These are phyloP conservation scores for Calonectria pteridis DNA, from an alignment of 2,329 filamentous ascomycete species.

Conservation along the genomic window DNA sequence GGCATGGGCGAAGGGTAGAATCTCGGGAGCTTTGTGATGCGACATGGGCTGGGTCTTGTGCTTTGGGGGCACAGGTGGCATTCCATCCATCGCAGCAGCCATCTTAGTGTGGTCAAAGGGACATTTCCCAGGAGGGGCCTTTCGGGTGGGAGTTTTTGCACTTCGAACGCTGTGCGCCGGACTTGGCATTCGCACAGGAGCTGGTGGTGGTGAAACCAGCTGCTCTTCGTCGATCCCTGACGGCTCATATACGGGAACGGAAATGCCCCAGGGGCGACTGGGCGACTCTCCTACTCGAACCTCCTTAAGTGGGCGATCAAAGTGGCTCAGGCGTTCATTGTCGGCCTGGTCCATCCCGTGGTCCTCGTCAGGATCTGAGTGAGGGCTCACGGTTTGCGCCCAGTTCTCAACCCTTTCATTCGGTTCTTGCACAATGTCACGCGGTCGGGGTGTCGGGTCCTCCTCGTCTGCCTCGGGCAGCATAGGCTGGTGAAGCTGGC, in stretches of 20 bases:
- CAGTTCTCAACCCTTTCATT: conserved; percentile 85
- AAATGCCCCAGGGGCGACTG: conserved; percentile 92
- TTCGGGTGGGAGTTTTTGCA: conserved; percentile 42
- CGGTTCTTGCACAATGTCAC: conserved; percentile 64
- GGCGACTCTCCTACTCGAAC: conserved; percentile 94
- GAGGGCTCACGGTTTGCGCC: conserved; percentile 81
- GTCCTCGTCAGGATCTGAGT: conserved; percentile 50
- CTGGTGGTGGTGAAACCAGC: conserved; percentile 68
- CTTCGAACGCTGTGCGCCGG: conserved; percentile 45
- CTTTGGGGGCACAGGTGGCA: conserved; percentile 33
- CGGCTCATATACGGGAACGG: conserved; percentile 73
- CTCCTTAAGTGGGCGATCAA: conserved; percentile 88
- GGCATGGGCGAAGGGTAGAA: conserved; percentile 32
- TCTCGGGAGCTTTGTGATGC: conserved; percentile 26
- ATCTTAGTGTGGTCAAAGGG: conserved; percentile 69
- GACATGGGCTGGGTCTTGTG: conserved; percentile 25
- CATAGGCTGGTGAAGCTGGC: conserved; percentile 89
- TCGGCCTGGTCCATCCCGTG: conserved; percentile 52
- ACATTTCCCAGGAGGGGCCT: conserved; percentile 61
- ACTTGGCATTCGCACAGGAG: conserved; percentile 65
- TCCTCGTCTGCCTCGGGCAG: conserved; percentile 71
- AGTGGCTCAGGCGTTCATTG: conserved; percentile 76
- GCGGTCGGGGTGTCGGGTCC: conserved; percentile 54
- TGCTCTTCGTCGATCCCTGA: conserved; percentile 53
- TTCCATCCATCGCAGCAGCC: conserved; percentile 50